phyloP scores from a whole-genome alignment of 371 early-diverging fungal species.

The Mortierella sp. region DNA sequence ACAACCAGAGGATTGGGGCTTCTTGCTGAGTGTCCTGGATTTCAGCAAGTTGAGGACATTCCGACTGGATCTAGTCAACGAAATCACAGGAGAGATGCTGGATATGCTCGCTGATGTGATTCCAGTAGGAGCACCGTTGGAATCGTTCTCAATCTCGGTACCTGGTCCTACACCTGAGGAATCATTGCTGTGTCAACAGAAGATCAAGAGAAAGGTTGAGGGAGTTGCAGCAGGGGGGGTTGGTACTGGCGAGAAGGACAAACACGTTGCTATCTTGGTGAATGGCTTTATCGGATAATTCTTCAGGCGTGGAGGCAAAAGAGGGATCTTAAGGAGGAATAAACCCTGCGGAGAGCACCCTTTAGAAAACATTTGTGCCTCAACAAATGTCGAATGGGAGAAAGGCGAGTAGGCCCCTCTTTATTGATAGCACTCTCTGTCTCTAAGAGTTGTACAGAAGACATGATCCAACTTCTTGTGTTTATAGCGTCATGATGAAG shows the following conservation, averaged over 20 bases:
- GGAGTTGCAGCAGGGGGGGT: not conserved
- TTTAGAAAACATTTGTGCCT: no score
- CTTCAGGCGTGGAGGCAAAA: not conserved
- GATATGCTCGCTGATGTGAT: conserved; percentile 9
- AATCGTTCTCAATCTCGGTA: conserved; percentile 15
- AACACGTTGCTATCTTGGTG: conserved; percentile 1
- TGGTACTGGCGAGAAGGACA: not conserved
- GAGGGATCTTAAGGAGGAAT: no score
- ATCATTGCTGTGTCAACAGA: conserved; percentile 10
- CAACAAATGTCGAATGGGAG: no score
- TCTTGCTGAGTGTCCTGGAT: conserved; percentile 12
- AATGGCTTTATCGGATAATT: conserved; percentile 3
- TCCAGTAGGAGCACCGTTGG: conserved; percentile 2
- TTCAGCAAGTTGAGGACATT: conserved; percentile 8
- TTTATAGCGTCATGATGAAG: no score
- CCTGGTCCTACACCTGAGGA: conserved; percentile 20
- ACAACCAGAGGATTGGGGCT: conserved; percentile 8
- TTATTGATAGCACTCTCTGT: no score
- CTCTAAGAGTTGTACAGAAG: no score
- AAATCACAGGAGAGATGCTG: conserved; percentile 11
- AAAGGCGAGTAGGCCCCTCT: no score
- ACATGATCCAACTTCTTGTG: no score
- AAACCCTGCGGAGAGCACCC: no score
- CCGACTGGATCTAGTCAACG: conserved; percentile 5
- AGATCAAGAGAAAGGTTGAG: conserved; percentile 4